These are phyloP conservation scores for Cercospora janseana DNA, from an alignment of 2,329 filamentous ascomycete genomes.

Conservation along the genomic window DNA sequence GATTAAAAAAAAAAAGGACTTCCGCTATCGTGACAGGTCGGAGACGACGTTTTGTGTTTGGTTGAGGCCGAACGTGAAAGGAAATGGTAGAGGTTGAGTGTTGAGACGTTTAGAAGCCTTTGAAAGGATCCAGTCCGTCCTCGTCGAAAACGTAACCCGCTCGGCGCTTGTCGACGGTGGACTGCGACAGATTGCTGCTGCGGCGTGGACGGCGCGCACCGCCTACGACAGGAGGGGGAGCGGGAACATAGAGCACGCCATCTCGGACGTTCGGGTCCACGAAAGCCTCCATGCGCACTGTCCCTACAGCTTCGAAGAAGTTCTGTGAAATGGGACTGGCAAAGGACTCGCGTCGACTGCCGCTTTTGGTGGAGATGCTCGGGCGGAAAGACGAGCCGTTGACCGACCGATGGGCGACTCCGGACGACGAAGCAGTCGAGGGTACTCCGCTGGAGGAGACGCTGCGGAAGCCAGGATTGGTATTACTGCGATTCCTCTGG, in stretches of 20 bases:
- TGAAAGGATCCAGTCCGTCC: slow-evolving; percentile 39
- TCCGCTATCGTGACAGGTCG: too few species aligned
- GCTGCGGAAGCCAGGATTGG: slow-evolving; percentile 76
- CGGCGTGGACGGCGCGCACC: slow-evolving; percentile 26
- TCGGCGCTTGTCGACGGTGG: slow-evolving; percentile 34
- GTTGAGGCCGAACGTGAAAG: too few species aligned
- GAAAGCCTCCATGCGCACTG: slow-evolving; percentile 95
- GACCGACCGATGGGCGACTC: slow-evolving; percentile 20
- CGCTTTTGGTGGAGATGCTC: slow-evolving; percentile 29
- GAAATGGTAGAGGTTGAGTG: too few species aligned
- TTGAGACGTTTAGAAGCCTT: slow-evolving; percentile 35
- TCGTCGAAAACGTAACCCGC: slow-evolving; percentile 39
- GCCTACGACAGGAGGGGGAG: slow-evolving; percentile 27
- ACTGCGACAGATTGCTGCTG: slow-evolving; percentile 33
- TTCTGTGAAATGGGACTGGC: slow-evolving; percentile 41
- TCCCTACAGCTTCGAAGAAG: slow-evolving; percentile 87
- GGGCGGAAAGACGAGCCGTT: slow-evolving; percentile 28
- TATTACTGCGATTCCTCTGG: slow-evolving; percentile 84
- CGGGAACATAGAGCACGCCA: slow-evolving; percentile 36
- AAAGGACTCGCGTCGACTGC: slow-evolving; percentile 30
- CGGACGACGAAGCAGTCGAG: slow-evolving; percentile 37
- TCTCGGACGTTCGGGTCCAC: slow-evolving; percentile 56
- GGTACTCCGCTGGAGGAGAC: slow-evolving; percentile 60
- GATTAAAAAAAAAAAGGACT: too few species aligned
- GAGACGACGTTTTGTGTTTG: too few species aligned